These are phyloP conservation scores for Penicillium ucsense DNA, from an alignment of 495 filamentous ascomycete genomes.

Conservation along the genomic window DNA sequence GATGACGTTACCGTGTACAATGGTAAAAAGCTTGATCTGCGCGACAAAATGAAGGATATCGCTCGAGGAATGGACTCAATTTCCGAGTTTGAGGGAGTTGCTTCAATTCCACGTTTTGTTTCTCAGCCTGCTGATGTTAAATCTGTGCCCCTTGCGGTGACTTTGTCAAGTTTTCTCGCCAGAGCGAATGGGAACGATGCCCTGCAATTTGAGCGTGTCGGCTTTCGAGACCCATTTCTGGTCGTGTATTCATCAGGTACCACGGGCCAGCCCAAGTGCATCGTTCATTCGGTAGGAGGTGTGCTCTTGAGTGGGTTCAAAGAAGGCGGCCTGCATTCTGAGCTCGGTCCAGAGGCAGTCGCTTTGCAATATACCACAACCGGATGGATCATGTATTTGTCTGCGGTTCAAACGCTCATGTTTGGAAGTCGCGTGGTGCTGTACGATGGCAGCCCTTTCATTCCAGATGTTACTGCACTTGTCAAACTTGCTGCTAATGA, in stretches of 20 bases:
- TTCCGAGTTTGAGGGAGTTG: slow-evolving; percentile 49
- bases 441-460: slow-evolving; percentile 72
- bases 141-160: slow-evolving; percentile 42
- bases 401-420: slow-evolving; percentile 42
- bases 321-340: slow-evolving; percentile 52
- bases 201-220: slow-evolving; percentile 48
- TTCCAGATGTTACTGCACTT: slow-evolving; percentile 51
- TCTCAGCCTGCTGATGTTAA: slow-evolving; percentile 46
- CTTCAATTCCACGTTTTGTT: slow-evolving; percentile 57
- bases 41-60: slow-evolving; percentile 60
- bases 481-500: slow-evolving; percentile 50
- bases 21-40: slow-evolving; percentile 60
- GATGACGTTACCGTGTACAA: slow-evolving; percentile 75
- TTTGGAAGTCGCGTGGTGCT: slow-evolving; percentile 49
- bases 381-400: slow-evolving; percentile 81
- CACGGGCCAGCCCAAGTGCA: slow-evolving; percentile 74
- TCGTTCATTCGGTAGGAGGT: slow-evolving; percentile 46
- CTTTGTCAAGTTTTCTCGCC: slow-evolving; percentile 42
- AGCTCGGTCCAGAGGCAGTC: slow-evolving; percentile 37
- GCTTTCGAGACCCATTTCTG: slow-evolving; percentile 50
- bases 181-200: slow-evolving; percentile 25
- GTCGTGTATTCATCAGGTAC: slow-evolving; percentile 71
- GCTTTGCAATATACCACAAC: slow-evolving; percentile 53
- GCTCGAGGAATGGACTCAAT: slow-evolving; percentile 49
- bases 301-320: slow-evolving; percentile 36